Evolutionary conservation across 306 rosid species (phyloP).

Genomic region (Lathyrus aphaca): DNA sequence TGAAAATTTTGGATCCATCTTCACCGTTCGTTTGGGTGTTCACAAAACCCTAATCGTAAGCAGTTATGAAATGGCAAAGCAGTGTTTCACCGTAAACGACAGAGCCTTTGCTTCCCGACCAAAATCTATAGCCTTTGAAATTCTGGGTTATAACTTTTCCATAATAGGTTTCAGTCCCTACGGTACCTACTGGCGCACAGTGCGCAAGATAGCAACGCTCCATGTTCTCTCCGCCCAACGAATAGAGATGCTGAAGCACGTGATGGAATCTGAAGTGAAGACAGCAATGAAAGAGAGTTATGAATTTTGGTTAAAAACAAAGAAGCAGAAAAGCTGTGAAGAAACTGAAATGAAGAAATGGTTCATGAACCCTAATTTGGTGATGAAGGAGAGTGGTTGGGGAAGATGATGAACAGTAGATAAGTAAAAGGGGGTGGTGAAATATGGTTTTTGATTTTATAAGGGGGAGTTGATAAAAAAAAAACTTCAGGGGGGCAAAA

Average conservation of each 20-base stretch:
- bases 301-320: not conserved
- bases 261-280: slow-evolving; percentile 37
- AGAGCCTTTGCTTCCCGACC: slow-evolving; percentile 42
- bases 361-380: too few relatives aligned
- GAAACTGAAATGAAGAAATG: slow-evolving; percentile 46
- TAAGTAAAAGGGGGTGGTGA: too few relatives aligned
- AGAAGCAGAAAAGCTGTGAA: not conserved
- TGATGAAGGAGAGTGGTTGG: too few relatives aligned
- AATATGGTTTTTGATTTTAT: too few relatives aligned
- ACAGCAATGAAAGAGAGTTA: slow-evolving; percentile 30
- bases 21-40: slow-evolving; percentile 35
- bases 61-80: slow-evolving; percentile 38
- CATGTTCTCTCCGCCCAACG: slow-evolving; percentile 42
- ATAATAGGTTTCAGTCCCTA: slow-evolving; percentile 44
- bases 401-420: too few relatives aligned
- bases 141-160: slow-evolving; percentile 33
- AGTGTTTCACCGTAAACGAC: slow-evolving; percentile 47
- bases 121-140: slow-evolving; percentile 24
- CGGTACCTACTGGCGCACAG: slow-evolving; percentile 50
- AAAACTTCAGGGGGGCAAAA: too few relatives aligned
- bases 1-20: slow-evolving; percentile 17
- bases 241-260: slow-evolving; percentile 30
- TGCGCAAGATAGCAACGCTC: slow-evolving; percentile 41
- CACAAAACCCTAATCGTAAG: slow-evolving; percentile 29
- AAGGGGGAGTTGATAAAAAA: too few relatives aligned